Evolutionary conservation across 768 basidiomycete species (phyloP), one percentile per base, ranked within the genome.

Genomic region (Boletus fagicola): DNA sequence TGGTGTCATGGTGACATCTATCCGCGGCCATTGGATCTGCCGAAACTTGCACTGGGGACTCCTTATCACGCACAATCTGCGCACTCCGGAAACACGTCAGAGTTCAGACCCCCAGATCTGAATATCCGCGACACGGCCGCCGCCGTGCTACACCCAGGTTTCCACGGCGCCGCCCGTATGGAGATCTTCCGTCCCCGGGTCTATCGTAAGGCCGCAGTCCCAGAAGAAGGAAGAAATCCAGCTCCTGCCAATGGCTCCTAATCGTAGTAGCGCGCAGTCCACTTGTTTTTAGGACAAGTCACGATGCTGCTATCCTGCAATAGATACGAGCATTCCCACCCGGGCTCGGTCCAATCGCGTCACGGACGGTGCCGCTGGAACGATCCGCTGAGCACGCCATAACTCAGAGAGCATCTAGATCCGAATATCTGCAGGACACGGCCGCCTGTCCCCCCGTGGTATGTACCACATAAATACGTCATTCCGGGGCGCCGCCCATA

Each of bases 41-140:
- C 38, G 38, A 35, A 13, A 35, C 12, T 13, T 5, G 12, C 12
- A 35, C 33, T 5, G 12, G 12, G 15, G 13, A 13, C 4, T 16
- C 45, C n/a, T 30, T 31, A 26, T 13, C 22, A 15, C 54, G 54
- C 56, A 53, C 43, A 60, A 52, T 46, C 57, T 4, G 28, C 47
- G 48, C 20, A 38, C n/a, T 9, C 51, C 22, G 8, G 5, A 5
- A 5, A 45, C 38, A 39, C 12, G 35, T 20, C 31, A 20, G 12
- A 48, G 31, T n/a, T 20, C 10, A 12, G 11, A 10, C 9, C n/a
- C 28, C 12, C 30, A 47, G n/a, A 26, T 48, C 11, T 20, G 33
- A 18, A 36, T 16, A 1, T 20, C 10, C 48, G 22, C 4, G 20
- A 22, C 7, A 18, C 35, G 36, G 49, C 36, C 16, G 49, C 16